phyloP scores from a whole-genome alignment of 2,329 filamentous ascomycete species.

The Domatiomyces globalis region DNA sequence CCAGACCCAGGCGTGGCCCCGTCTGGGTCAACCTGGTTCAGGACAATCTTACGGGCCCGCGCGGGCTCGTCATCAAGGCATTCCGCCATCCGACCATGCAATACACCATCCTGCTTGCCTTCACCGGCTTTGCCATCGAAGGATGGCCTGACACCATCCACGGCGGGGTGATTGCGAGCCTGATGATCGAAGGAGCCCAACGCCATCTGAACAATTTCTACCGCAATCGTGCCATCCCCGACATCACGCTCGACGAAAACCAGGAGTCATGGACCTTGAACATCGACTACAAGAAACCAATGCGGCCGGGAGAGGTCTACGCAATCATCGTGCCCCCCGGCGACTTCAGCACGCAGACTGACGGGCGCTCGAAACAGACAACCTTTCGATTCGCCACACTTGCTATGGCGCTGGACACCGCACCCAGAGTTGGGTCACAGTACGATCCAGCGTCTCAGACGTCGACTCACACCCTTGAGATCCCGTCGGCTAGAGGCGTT shows the following conservation, averaged over 20 bases:
- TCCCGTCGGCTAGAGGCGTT: conserved; percentile 2
- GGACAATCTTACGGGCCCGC: conserved; percentile 27
- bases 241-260: conserved; percentile 19
- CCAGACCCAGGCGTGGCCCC: neutral
- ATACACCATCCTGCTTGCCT: conserved; percentile 49
- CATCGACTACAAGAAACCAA: conserved; percentile 49
- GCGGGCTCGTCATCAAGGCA: conserved; percentile 31
- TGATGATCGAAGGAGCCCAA: conserved; percentile 55
- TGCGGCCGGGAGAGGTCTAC: conserved; percentile 48
- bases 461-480: conserved; percentile 2
- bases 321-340: conserved; percentile 35
- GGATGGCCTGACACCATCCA: conserved; percentile 58
- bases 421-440: conserved; percentile 27
- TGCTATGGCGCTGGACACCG: conserved; percentile 29
- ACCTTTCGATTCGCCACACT: conserved; percentile 19
- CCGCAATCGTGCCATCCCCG: conserved; percentile 4
- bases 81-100: conserved; percentile 52
- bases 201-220: conserved; percentile 13
- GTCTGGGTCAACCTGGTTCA: conserved; percentile 24
- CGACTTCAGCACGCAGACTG: conserved; percentile 13
- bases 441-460: neutral
- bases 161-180: conserved; percentile 54
- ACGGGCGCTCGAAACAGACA: neutral
- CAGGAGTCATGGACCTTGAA: conserved; percentile 41
- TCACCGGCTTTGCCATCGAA: conserved; percentile 44